Conservation (phyloP, 306 rosid genomes). For the Cucumis cinereus region DNA sequence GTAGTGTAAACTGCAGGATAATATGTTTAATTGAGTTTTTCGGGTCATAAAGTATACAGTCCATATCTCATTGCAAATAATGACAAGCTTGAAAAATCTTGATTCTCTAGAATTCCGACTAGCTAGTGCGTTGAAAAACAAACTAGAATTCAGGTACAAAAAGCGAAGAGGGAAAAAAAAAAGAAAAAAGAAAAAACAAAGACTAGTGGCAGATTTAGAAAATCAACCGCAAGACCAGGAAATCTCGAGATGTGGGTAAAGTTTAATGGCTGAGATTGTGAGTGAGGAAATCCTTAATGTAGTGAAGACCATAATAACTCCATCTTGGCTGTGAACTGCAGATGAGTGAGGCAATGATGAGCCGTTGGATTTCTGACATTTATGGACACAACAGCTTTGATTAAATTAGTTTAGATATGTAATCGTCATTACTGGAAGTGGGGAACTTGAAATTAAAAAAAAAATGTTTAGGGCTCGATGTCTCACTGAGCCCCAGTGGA, state of each 20-base stretch:
- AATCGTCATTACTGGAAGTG: neutral
- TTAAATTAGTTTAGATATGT: neutral
- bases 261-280: slow-evolving; percentile 40
- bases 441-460: neutral
- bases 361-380: slow-evolving; percentile 1
- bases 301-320: slow-evolving; percentile 2
- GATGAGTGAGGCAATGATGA: neutral
- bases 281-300: neutral
- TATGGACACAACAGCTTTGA: neutral
- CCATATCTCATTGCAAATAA: slow-evolving; percentile 4
- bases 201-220: neutral
- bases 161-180: neutral
- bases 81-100: slow-evolving; percentile 5
- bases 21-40: neutral
- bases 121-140: slow-evolving; percentile 7
- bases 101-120: neutral
- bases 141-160: neutral
- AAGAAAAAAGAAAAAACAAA: no score
- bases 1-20: neutral
- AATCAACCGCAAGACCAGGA: slow-evolving; percentile 25
- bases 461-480: neutral
- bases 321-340: neutral
- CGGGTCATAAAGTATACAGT: neutral
- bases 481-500: slow-evolving; percentile 15
- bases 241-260: slow-evolving; percentile 56